Conservation (phyloP, 495 filamentous ascomycete species). For the Aspergillus cavernicola region DNA sequence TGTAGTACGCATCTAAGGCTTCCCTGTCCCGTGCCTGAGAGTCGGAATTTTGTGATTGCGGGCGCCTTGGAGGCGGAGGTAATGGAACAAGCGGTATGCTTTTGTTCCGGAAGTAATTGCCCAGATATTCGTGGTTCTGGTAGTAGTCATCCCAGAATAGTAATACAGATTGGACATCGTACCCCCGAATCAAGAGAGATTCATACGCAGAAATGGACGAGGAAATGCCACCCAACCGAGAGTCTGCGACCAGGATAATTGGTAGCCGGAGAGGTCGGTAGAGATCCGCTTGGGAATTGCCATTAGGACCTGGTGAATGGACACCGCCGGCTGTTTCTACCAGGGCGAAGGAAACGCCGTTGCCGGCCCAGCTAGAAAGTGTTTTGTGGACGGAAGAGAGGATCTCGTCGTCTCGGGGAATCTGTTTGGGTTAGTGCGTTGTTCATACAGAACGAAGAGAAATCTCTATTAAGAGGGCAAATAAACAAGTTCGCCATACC, state of each 20-base stretch:
- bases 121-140: constrained; percentile 61
- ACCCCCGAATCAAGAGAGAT: constrained; percentile 66
- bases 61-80: constrained; percentile 47
- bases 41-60: constrained; percentile 23
- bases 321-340: constrained; percentile 78
- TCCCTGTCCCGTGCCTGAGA: constrained; percentile 44
- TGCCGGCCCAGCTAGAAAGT: constrained; percentile 39
- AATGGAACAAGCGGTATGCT: constrained; percentile 53
- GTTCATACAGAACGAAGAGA: no score
- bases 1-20: constrained; percentile 59
- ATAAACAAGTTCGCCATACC: constrained; percentile 8
- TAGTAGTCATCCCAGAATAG: constrained; percentile 60
- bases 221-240: constrained; percentile 69
- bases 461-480: neutral
- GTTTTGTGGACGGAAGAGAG: constrained; percentile 44
- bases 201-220: constrained; percentile 72
- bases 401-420: constrained; percentile 47
- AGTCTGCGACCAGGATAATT: constrained; percentile 68
- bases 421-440: constrained; percentile 20
- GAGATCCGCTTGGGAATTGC: constrained; percentile 70
- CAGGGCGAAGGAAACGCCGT: constrained; percentile 44
- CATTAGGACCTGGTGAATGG: constrained; percentile 68
- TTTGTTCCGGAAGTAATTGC: constrained; percentile 56
- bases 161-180: constrained; percentile 64
- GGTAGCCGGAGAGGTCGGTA: constrained; percentile 68